These are phyloP conservation scores for Hygrophorus pudorinus DNA, from an alignment of 768 basidiomycete genomes.

Conservation along the genomic window DNA sequence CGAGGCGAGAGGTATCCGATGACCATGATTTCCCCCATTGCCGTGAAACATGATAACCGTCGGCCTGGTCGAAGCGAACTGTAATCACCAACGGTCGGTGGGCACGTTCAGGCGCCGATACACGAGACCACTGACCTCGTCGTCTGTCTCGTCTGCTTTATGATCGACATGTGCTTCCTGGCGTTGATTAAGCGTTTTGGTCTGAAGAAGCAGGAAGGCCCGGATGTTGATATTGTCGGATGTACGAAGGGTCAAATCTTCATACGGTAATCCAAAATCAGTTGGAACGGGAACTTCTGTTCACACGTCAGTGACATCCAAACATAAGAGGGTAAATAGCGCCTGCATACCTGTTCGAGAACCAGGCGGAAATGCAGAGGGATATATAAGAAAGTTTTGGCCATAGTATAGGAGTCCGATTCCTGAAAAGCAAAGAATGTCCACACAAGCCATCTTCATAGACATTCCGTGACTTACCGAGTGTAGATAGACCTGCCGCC, in stretches of 20 bases:
- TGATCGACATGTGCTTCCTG: slow-evolving; percentile 25
- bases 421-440: slow-evolving; percentile 28
- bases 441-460: not conserved
- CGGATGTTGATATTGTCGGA: slow-evolving; percentile 62
- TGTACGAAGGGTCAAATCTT: slow-evolving; percentile 63
- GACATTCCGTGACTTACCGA: slow-evolving; percentile 29
- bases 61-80: slow-evolving; percentile 50
- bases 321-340: not conserved
- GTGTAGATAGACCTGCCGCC: slow-evolving; percentile 44
- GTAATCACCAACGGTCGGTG: not conserved
- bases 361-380: slow-evolving; percentile 69
- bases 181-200: slow-evolving; percentile 32
- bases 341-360: slow-evolving; percentile 54
- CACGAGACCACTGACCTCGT: slow-evolving; percentile 38
- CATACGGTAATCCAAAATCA: slow-evolving; percentile 63
- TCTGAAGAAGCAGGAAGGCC: slow-evolving; percentile 70
- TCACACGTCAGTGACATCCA: not conserved
- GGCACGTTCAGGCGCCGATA: not conserved
- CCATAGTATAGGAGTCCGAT: slow-evolving; percentile 74
- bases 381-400: slow-evolving; percentile 87
- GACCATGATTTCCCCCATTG: slow-evolving; percentile 79
- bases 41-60: slow-evolving; percentile 94
- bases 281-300: slow-evolving; percentile 64
- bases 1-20: slow-evolving; percentile 79
- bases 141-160: slow-evolving; percentile 35